These are phyloP conservation scores for Noccaea caerulescens DNA, from an alignment of 345 rosid species.

Conservation along the genomic window DNA sequence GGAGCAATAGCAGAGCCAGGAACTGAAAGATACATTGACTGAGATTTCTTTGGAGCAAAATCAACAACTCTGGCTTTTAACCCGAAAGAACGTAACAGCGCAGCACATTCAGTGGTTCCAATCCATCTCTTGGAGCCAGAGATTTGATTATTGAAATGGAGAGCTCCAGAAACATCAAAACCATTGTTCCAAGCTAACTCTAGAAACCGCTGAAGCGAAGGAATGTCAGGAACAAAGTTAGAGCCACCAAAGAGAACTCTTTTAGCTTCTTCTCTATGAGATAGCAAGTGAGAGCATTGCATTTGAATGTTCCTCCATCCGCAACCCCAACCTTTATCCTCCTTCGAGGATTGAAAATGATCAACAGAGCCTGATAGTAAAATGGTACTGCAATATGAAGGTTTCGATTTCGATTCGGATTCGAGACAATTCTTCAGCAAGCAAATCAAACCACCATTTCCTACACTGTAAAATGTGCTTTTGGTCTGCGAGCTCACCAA, in stretches of 20 bases:
- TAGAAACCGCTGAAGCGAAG: conserved; percentile 77
- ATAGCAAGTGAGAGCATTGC: conserved; percentile 70
- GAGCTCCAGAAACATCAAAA: conserved; percentile 66
- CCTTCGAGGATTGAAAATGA: conserved; percentile 69
- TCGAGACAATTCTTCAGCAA: conserved; percentile 60
- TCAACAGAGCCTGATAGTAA: conserved; percentile 60
- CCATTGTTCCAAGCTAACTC: conserved; percentile 83
- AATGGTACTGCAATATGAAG: conserved; percentile 32
- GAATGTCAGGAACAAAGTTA: conserved; percentile 73
- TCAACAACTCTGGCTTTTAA: conserved; percentile 73
- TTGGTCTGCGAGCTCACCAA: conserved; percentile 54
- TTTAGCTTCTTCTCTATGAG: conserved; percentile 52
- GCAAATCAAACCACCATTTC: conserved; percentile 58
- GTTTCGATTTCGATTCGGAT: conserved; percentile 39
- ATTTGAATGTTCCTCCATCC: conserved; percentile 88
- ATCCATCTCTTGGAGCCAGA: conserved; percentile 63
- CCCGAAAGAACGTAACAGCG: conserved; percentile 76
- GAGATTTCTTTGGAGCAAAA: conserved; percentile 65
- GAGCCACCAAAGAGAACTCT: conserved; percentile 63
- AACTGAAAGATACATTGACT: conserved; percentile 61
- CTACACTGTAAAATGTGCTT: conserved; percentile 50
- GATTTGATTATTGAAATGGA: conserved; percentile 56
- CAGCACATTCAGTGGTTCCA: conserved; percentile 83
- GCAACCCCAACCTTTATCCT: conserved; percentile 78
- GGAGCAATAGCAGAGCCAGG: conserved; percentile 58